Base-by-base conservation (phyloP, 208 protist genomes). In the Leishmania tarentolae region DNA sequence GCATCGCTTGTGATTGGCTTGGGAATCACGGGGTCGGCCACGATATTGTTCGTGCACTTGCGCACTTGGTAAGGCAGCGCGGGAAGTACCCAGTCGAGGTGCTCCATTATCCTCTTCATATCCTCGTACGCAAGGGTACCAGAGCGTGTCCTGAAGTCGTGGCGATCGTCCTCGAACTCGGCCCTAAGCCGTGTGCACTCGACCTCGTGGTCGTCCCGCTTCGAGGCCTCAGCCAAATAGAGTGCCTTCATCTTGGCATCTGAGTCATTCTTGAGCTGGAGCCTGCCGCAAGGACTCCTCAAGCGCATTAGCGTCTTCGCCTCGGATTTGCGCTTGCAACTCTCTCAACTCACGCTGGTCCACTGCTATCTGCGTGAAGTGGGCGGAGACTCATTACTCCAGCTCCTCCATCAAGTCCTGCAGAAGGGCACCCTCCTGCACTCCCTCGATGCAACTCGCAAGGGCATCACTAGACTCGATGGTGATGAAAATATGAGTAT, bases 381-480 rank as follows among this genome's bases (percentile, higher is more conserved):
- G 84, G 28, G 59, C 21, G 17, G 77, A 71, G 19, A 85, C n/a
- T 7, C 78, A 83, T 61, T 86, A 63, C 28, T 83, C 69, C 3
- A 88, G 28, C 70, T 89, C 88, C 42, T 92, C 85, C 61, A 80
- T 44, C 13, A 91, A 59, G 17, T 82, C 65, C 57, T 89, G 73
- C 50, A 86, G 78, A 9, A 73, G 61, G 2, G 56, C 70, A 44
- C 84, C 76, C 0, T 81, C 75, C n/a, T 40, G 52, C 35, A 86
- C 53, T 63, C 84, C 87, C 66, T 71, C 68, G 19, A 91, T 37
- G 21, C 87, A 82, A 9, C 82, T 61, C 28, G 42, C 21, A 0
- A 91, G 75, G 13, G 83, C 74, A 2, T 77, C 84, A 31, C 76
- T 79, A 46, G 57, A 74, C 42, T 79, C 81, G 35, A 85, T 63